Percentiles rank a stretch among this genome's conserved stretches.
phyloP scores from a whole-genome alignment of 257 asterid genomes.

The Jacaranda copaia region DNA sequence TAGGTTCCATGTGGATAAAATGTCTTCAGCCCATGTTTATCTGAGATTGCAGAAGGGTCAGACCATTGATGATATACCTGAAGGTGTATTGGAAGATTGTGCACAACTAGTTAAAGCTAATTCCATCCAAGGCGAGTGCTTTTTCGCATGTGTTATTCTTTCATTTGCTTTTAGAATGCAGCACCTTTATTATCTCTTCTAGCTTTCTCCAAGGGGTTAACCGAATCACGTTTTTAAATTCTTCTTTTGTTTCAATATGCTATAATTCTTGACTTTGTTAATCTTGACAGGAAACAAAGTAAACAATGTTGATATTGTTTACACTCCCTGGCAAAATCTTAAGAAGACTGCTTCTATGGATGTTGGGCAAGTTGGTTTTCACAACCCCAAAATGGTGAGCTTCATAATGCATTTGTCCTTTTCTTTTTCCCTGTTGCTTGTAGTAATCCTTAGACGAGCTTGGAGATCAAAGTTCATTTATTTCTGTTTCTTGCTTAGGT shows the following conservation, averaged over 20 bases:
- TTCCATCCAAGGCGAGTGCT: slow-evolving; percentile 71
- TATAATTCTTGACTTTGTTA: not conserved
- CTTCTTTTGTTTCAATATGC: not conserved
- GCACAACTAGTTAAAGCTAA: slow-evolving; percentile 82
- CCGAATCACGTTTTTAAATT: not conserved
- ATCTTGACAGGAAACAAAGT: slow-evolving; percentile 67
- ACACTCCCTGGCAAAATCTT: slow-evolving; percentile 85
- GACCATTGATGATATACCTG: slow-evolving; percentile 72
- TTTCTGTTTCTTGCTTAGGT: slow-evolving; percentile 51
- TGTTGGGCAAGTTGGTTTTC: slow-evolving; percentile 84
- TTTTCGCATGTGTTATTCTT: not conserved
- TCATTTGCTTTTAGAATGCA: not conserved
- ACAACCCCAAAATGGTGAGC: slow-evolving; percentile 73
- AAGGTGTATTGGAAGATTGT: slow-evolving; percentile 77
- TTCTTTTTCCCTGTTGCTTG: not conserved
- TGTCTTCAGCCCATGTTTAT: slow-evolving; percentile 87
- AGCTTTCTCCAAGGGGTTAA: not conserved
- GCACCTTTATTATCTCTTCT: not conserved
- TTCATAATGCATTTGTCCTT: slow-evolving; percentile 22
- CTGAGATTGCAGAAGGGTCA: slow-evolving; percentile 74
- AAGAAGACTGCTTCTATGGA: slow-evolving; percentile 85
- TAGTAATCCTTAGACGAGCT: not conserved
- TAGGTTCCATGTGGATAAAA: slow-evolving; percentile 85
- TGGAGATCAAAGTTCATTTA: not conserved
- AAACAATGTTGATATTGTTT: slow-evolving; percentile 76